Evolutionary conservation across 176 grass and related monocot species (phyloP).

Genomic region (Chrysopogon serrulatus): DNA sequence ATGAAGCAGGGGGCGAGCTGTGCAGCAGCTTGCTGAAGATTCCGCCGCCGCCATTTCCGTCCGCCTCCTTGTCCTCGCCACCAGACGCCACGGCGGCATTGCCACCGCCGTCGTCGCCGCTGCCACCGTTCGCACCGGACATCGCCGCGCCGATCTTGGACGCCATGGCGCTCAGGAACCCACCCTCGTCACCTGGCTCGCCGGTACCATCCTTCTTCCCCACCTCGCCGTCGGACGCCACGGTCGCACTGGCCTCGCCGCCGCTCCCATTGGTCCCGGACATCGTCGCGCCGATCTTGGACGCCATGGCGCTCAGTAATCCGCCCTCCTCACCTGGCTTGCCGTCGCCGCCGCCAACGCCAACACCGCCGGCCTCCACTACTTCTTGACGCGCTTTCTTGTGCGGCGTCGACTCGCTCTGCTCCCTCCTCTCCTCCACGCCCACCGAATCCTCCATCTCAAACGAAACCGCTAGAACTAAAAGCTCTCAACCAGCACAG

Average conservation of each 20-base stretch:
- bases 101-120: neutral
- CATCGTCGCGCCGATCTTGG: slow-evolving; percentile 46
- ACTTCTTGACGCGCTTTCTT: slow-evolving; percentile 14
- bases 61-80: neutral
- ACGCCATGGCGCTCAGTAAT: slow-evolving; percentile 40
- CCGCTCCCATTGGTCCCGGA: slow-evolving; percentile 1
- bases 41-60: neutral
- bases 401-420: slow-evolving; percentile 13
- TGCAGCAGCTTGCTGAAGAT: slow-evolving; percentile 33
- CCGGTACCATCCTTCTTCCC: neutral
- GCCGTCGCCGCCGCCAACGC: neutral
- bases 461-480: neutral
- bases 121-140: slow-evolving; percentile 6
- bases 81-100: neutral
- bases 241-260: neutral
- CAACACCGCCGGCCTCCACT: neutral
- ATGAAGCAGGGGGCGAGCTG: slow-evolving; percentile 1
- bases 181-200: slow-evolving; percentile 6
- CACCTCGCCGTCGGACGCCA: neutral
- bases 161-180: slow-evolving; percentile 39
- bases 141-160: slow-evolving; percentile 47
- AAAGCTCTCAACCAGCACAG: neutral
- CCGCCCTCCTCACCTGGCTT: slow-evolving; percentile 17
- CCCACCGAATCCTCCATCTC: slow-evolving; percentile 49
- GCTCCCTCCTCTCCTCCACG: slow-evolving; percentile 42